phyloP scores from a whole-genome alignment of 495 filamentous ascomycete genomes.

The Neurospora tetraspora region DNA sequence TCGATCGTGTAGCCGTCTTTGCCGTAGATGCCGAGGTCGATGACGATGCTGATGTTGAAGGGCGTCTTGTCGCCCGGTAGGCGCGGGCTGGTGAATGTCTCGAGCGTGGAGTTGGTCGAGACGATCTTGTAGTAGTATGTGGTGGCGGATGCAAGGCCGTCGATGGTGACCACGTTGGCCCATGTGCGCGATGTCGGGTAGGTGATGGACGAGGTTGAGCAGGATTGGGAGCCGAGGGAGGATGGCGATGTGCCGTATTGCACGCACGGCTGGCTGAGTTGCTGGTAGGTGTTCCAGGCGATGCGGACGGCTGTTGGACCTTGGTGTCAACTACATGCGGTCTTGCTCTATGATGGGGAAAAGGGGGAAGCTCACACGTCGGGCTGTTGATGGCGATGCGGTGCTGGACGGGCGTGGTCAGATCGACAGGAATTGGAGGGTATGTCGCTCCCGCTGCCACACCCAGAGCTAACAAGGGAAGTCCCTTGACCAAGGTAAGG shows the following conservation, averaged over 20 bases:
- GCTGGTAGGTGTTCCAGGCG: conserved; percentile 40
- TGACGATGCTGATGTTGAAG: conserved; percentile 32
- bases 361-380: conserved; percentile 30
- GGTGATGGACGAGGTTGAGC: conserved; percentile 28
- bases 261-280: conserved; percentile 31
- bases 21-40: conserved; percentile 43
- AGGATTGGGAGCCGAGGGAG: conserved; percentile 19
- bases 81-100: conserved; percentile 47
- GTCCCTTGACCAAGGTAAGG: conserved; percentile 11
- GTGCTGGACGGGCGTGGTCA: conserved; percentile 49
- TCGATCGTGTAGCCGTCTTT: conserved; percentile 45
- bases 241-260: conserved; percentile 30
- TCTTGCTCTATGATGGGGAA: neutral
- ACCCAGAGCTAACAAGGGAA: conserved; percentile 34
- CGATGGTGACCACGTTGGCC: conserved; percentile 29
- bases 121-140: conserved; percentile 44
- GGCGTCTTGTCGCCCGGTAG: conserved; percentile 31
- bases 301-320: conserved; percentile 40
- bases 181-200: conserved; percentile 32
- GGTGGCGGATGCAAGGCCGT: conserved; percentile 24
- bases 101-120: conserved; percentile 45
- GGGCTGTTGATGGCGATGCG: conserved; percentile 47
- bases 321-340: conserved; percentile 1
- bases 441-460: conserved; percentile 36
- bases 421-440: conserved; percentile 41